phyloP scores from a whole-genome alignment of 164 flowering plant species.

The Piper longum region DNA sequence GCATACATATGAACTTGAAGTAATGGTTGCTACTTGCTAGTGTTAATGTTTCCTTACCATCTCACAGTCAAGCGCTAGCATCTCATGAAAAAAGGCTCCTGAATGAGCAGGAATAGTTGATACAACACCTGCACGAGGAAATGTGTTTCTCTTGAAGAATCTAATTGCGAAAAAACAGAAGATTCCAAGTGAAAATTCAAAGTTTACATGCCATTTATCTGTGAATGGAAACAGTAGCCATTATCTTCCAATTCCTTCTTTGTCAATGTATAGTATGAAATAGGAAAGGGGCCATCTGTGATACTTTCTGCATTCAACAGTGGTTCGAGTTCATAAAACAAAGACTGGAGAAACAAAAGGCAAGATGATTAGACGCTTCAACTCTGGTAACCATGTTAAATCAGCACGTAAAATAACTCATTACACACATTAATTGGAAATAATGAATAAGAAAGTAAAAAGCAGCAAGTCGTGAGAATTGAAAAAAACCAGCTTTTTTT shows the following conservation, averaged over 20 bases:
- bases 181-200: neutral
- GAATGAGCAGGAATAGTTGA: constrained; percentile 64
- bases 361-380: neutral
- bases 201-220: constrained; percentile 32
- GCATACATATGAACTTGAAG: no score
- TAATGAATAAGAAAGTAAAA: neutral
- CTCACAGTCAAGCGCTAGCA: constrained; percentile 93
- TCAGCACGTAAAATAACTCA: no score
- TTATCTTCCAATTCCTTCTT: constrained; percentile 72
- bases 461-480: neutral
- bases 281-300: constrained; percentile 64
- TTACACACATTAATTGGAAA: no score
- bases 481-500: constrained; percentile 28
- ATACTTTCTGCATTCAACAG: constrained; percentile 10
- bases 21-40: neutral
- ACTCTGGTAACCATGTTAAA: no score
- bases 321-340: neutral
- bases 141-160: neutral
- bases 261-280: constrained; percentile 77
- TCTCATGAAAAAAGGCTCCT: constrained; percentile 44
- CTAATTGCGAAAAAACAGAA: neutral
- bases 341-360: neutral
- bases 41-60: constrained; percentile 43
- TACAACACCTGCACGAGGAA: constrained; percentile 37
- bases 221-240: constrained; percentile 36